phyloP scores from a whole-genome alignment of 164 flowering plant genomes.

The Chloranthus sessilifolius region DNA sequence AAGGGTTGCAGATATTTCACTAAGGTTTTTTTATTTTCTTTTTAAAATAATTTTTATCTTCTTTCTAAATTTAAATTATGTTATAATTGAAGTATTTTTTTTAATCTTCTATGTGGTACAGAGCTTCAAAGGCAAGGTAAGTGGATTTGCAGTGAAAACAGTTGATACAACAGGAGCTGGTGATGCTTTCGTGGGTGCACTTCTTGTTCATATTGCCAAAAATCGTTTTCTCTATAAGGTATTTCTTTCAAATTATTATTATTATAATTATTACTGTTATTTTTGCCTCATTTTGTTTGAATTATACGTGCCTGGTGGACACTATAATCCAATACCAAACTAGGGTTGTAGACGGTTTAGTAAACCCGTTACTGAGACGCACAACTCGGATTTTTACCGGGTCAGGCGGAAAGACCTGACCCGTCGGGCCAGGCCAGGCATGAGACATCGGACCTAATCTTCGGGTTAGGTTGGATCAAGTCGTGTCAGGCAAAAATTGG shows the following conservation, averaged over 20 bases:
- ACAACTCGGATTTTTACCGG: no score
- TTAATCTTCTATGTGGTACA: conserved; percentile 4
- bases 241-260: no score
- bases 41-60: background rate
- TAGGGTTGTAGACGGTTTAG: conserved; percentile 13
- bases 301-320: no score
- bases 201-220: conserved; percentile 31
- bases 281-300: background rate
- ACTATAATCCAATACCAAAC: no score
- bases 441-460: no score
- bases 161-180: conserved; percentile 82
- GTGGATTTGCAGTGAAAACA: conserved; percentile 11
- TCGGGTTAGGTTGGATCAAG: no score
- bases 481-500: no score
- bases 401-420: no score
- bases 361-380: no score
- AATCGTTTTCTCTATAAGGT: conserved; percentile 4
- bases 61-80: background rate
- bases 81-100: background rate
- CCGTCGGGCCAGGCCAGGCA: no score
- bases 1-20: conserved; percentile 45
- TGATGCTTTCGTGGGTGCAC: conserved; percentile 69
- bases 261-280: background rate
- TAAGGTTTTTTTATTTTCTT: conserved; percentile 20
- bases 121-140: conserved; percentile 18